These are phyloP conservation scores for Vigna hirtella DNA, from an alignment of 306 rosid genomes.

Conservation along the genomic window DNA sequence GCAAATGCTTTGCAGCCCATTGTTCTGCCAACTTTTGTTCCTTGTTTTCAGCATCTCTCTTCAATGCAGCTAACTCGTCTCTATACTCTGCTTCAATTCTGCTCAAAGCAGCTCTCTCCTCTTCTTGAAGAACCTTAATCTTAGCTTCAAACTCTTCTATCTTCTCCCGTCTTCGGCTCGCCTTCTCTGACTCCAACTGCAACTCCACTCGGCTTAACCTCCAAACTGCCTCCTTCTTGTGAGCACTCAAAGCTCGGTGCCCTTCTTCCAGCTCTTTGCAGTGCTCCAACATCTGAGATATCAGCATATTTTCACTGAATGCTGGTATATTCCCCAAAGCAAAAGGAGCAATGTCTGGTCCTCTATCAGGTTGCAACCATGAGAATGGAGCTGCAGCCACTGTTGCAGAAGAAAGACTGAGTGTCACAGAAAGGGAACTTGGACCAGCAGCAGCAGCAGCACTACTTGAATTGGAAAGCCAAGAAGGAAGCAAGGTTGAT, in stretches of 20 bases:
- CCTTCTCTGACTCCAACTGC: constrained; percentile 92
- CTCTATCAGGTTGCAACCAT: constrained; percentile 80
- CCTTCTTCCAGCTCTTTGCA: constrained; percentile 90
- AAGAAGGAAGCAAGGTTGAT: neutral
- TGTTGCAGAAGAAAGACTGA: constrained; percentile 1
- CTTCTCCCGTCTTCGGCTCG: constrained; percentile 71
- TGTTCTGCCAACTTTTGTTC: constrained; percentile 94
- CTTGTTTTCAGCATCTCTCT: constrained; percentile 86
- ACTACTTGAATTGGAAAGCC: neutral
- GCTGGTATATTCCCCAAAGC: constrained; percentile 49
- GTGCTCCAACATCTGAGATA: constrained; percentile 75
- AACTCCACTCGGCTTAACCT: constrained; percentile 86
- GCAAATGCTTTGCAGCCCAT: constrained; percentile 82
- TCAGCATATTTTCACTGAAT: constrained; percentile 28
- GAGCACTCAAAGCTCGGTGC: constrained; percentile 75
- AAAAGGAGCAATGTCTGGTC: constrained; percentile 38
- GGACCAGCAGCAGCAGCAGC: neutral
- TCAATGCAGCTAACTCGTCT: constrained; percentile 76
- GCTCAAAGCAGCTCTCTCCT: constrained; percentile 67
- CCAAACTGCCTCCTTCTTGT: constrained; percentile 89
- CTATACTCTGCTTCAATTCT: constrained; percentile 80
- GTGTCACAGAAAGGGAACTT: constrained; percentile 2
- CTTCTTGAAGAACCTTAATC: constrained; percentile 84
- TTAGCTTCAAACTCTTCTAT: constrained; percentile 82
- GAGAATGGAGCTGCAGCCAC: constrained; percentile 21